Percentiles rank a stretch among this genome's conserved stretches.
These are phyloP conservation scores for Pseudevernia furfuracea DNA, from an alignment of 495 filamentous ascomycete genomes.

Conservation along the genomic window DNA sequence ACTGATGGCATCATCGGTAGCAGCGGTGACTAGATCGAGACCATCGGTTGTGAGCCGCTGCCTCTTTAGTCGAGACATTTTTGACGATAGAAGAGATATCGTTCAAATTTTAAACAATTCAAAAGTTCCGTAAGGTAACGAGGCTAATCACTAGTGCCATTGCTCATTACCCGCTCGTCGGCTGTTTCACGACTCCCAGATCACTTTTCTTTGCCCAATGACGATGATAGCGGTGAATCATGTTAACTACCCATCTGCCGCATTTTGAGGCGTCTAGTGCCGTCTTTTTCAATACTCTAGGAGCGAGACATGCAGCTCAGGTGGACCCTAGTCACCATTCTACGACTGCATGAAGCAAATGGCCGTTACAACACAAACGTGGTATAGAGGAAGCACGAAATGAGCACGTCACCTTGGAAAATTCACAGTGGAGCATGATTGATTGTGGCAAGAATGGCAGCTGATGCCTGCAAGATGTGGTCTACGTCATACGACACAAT, in stretches of 20 bases:
- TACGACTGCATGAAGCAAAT: background rate
- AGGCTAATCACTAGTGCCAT: slow-evolving; percentile 3
- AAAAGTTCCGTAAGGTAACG: background rate
- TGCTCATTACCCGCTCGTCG: background rate
- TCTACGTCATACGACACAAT: background rate
- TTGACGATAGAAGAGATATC: background rate
- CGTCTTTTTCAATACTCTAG: background rate
- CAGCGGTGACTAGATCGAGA: slow-evolving; percentile 23
- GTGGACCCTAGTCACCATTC: background rate
- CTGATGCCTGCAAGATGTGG: background rate
- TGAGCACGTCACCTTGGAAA: background rate
- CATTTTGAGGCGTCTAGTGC: background rate
- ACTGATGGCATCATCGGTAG: slow-evolving; percentile 15
- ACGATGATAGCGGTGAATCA: background rate
- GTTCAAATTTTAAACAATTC: background rate
- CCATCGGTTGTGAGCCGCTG: slow-evolving; percentile 30
- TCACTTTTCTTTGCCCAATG: background rate
- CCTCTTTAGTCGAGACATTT: slow-evolving; percentile 27
- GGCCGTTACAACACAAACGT: background rate
- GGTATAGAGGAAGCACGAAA: background rate
- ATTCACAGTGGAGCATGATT: background rate
- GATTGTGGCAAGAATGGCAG: background rate
- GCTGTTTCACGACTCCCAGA: background rate
- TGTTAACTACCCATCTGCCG: background rate
- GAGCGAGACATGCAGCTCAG: background rate